Evolutionary conservation across 1,284 basidiomycete species (phyloP).

Genomic region (Rugosomyces carneus): DNA sequence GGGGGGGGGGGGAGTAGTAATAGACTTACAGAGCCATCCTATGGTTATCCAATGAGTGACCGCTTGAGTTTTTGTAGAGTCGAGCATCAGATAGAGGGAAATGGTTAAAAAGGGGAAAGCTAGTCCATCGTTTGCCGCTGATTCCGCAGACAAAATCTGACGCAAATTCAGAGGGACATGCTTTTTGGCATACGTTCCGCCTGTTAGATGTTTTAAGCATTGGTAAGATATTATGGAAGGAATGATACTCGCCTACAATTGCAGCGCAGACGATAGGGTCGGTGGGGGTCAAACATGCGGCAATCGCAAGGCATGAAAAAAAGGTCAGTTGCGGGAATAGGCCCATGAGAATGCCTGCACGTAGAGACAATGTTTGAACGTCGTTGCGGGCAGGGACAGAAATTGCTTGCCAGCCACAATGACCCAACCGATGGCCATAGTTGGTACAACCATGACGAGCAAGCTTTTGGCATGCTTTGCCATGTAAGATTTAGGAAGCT

Average conservation of each 20-base stretch:
- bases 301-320: constrained; percentile 77
- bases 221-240: constrained; percentile 4
- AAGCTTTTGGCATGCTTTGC: constrained; percentile 54
- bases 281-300: constrained; percentile 90
- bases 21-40: constrained; percentile 66
- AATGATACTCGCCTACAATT: constrained; percentile 42
- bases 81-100: constrained; percentile 81
- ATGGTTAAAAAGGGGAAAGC: constrained; percentile 92
- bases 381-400: not conserved
- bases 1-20: too few species aligned
- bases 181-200: constrained; percentile 83
- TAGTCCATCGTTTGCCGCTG: constrained; percentile 72
- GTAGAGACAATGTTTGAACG: not conserved
- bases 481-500: constrained; percentile 65
- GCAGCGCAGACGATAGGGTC: constrained; percentile 78
- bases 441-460: constrained; percentile 63
- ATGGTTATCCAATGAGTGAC: constrained; percentile 77
- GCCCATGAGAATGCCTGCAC: constrained; percentile 50
- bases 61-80: constrained; percentile 57
- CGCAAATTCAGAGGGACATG: constrained; percentile 85
- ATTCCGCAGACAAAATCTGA: constrained; percentile 85
- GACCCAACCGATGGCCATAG: constrained; percentile 76
- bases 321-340: constrained; percentile 68
- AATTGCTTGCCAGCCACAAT: constrained; percentile 31
- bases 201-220: constrained; percentile 29